These are phyloP conservation scores for Penicillium nordicum DNA, from an alignment of 2,329 filamentous ascomycete genomes.

Conservation along the genomic window DNA sequence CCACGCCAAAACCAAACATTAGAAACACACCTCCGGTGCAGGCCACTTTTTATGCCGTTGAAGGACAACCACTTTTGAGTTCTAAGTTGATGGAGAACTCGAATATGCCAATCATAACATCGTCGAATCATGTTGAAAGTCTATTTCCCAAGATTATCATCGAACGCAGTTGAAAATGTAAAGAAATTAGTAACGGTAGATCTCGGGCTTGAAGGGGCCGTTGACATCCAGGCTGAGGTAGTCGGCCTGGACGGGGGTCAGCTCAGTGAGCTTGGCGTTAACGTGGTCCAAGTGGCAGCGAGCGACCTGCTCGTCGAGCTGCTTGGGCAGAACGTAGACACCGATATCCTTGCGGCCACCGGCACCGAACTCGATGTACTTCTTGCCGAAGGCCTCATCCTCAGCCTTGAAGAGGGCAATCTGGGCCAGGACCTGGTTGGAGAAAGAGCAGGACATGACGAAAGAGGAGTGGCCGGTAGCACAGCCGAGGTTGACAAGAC, in stretches of 20 bases:
- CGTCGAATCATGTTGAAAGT: conserved; percentile 58
- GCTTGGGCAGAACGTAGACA: conserved; percentile 97
- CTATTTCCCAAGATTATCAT: conserved; percentile 36
- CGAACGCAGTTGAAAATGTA: conserved; percentile 29
- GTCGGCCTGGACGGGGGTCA: conserved; percentile 83
- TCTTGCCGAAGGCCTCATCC: conserved; percentile 81
- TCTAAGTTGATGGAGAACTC: conserved; percentile 41
- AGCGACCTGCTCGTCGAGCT: conserved; percentile 97
- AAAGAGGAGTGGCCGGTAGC: conserved; percentile 99
- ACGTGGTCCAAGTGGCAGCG: conserved; percentile 88
- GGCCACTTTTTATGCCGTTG: conserved; percentile 55
- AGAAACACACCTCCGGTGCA: conserved; percentile 30
- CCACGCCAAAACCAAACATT: conserved; percentile 30
- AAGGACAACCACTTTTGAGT: conserved; percentile 56
- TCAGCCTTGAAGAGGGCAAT: conserved; percentile 96
- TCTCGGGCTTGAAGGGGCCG: conserved; percentile 92
- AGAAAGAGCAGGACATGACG: conserved; percentile 99
- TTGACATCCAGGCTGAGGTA: conserved; percentile 83
- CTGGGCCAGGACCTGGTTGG: conserved; percentile 99
- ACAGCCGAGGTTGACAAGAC: conserved; percentile 98
- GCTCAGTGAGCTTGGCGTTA: conserved; percentile 88
- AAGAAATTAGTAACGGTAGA: conserved; percentile 64
- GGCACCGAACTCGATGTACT: conserved; percentile 96
- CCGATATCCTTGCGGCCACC: conserved; percentile 83
- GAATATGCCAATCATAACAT: conserved; percentile 56